Percentiles rank a stretch among this genome's conserved stretches.
Conservation (phyloP, 1,284 basidiomycete genomes). For the Rhodofomes roseus region DNA sequence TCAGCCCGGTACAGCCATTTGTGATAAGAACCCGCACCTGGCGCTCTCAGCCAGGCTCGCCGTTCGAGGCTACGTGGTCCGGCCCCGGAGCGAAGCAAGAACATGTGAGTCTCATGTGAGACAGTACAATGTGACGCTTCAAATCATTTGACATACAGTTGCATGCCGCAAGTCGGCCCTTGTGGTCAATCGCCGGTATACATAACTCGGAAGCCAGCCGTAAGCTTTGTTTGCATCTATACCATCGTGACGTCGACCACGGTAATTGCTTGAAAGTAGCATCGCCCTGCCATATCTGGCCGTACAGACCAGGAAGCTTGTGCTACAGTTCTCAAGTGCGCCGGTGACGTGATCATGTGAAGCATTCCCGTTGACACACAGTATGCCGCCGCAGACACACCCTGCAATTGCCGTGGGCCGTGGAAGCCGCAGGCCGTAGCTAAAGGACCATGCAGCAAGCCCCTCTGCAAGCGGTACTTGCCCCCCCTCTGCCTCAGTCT, state of each 20-base stretch:
- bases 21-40: background rate
- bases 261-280: background rate
- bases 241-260: background rate
- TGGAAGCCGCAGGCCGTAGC: background rate
- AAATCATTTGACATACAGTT: conserved; percentile 2
- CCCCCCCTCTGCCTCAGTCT: background rate
- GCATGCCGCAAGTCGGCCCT: background rate
- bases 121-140: background rate
- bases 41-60: background rate
- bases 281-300: background rate
- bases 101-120: conserved; percentile 8
- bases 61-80: background rate
- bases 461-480: conserved; percentile 1
- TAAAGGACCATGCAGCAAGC: conserved; percentile 3
- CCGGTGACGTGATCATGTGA: background rate
- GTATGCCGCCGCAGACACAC: background rate
- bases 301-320: background rate
- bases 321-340: background rate
- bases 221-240: background rate
- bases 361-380: background rate
- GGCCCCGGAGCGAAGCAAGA: background rate
- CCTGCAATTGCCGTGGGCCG: background rate
- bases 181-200: background rate
- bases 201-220: background rate
- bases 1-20: background rate